These are phyloP conservation scores for Marchantia polymorpha DNA, from an alignment of 225 moss, liverwort and hornwort species.

Conservation along the genomic window DNA sequence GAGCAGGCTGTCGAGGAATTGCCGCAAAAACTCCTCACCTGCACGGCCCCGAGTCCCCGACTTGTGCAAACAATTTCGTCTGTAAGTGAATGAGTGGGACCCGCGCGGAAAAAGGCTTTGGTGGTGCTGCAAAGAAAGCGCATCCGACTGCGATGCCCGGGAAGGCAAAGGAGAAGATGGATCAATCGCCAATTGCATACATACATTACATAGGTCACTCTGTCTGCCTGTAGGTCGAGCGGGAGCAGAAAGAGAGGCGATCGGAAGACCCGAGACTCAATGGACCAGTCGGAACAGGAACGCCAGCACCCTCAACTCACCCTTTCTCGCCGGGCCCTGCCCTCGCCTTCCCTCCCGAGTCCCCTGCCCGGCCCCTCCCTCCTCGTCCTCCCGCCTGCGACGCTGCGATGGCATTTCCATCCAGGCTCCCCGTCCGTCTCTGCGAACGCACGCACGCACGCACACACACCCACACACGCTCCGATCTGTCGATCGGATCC, in stretches of 20 bases:
- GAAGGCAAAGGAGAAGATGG: neutral
- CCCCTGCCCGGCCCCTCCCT: neutral
- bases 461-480: neutral
- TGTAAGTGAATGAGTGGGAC: conserved; percentile 10
- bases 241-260: neutral
- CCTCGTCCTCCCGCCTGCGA: neutral
- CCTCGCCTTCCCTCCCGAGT: neutral
- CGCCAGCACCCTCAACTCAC: neutral
- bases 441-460: neutral
- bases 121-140: conserved; percentile 23
- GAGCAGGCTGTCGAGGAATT: conserved; percentile 1
- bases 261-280: no score
- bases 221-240: neutral
- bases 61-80: conserved; percentile 15
- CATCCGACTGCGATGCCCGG: conserved; percentile 1
- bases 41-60: conserved; percentile 1
- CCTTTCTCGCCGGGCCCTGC: neutral
- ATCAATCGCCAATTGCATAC: neutral
- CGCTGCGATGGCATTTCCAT: neutral
- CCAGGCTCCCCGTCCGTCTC: neutral
- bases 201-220: conserved; percentile 1
- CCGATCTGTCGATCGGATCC: neutral
- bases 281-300: neutral
- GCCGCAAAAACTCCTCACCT: conserved; percentile 9
- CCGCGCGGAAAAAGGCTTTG: conserved; percentile 16